Base-by-base conservation (phyloP, 345 rosid species). In the Draba incana region DNA sequence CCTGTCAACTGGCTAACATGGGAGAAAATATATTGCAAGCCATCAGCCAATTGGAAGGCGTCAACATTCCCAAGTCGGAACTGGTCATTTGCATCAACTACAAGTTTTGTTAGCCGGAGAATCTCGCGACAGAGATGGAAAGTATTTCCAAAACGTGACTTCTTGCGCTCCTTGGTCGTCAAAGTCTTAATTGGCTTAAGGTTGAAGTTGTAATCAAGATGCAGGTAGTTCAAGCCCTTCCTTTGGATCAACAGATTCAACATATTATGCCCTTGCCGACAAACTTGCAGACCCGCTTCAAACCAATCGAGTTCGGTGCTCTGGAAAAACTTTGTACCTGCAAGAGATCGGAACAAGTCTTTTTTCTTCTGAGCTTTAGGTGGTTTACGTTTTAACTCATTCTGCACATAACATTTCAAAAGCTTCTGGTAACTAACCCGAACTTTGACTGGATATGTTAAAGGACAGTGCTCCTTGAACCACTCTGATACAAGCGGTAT, bases 401-500 rank as follows among this genome's bases (percentile, higher is more conserved):
- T 91, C 83, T 83, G 72, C 41, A 91, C 97, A 75, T 85, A 91
- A 65, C 97, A 91, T 68, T 91, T 91, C 73, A 91, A 66, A 71
- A 91, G 66, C 70, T 91, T 88, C 69, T 91, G 97, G 64, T 91
- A 91, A 81, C 97, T 88, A 35, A 91, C 97, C 41, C 96, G 83
- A 69, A 91, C 97, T 80, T 91, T 91, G 35, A 91, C 97, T 0
- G 97, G 96, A 79, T 88, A 88, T 6, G 96, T 74, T 37, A 92
- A 89, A 70, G 97, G 97, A 67, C 97, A 90, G 74, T 88, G 97
- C 87, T 91, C 97, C 84, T 91, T 91, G 74, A 79, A 91, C 97
- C 97, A 91, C 77, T 88, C 97, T 31, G 97, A 91, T 24, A 91
- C 97, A 41, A 91, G 88, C 10, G 97, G 97, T 50, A 91, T 85